These are phyloP conservation scores for Theobroma cacao DNA, from an alignment of 345 rosid species.

Conservation along the genomic window DNA sequence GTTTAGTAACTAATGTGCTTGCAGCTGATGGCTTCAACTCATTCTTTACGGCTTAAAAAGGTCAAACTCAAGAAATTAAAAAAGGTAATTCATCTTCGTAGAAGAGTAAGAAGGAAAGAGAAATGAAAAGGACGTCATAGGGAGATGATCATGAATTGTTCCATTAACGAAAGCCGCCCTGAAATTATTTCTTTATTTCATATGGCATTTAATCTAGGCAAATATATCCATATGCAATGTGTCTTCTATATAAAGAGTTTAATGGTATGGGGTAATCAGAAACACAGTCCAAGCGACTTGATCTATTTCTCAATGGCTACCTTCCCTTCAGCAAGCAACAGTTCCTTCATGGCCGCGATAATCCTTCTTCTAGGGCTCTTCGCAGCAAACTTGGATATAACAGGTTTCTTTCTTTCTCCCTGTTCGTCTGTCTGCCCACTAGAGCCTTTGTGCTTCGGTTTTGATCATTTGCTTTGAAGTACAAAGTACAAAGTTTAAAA, in stretches of 20 bases:
- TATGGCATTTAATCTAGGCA: no score
- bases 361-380: conserved; percentile 1
- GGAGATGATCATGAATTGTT: background rate
- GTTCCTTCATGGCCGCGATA: background rate
- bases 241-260: conserved; percentile 7
- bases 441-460: background rate
- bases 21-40: no score
- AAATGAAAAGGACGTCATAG: background rate
- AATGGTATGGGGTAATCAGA: background rate
- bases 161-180: background rate
- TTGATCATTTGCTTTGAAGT: background rate
- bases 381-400: background rate
- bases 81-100: no score
- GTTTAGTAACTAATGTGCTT: no score
- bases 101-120: background rate
- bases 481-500: no score
- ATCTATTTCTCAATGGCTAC: background rate
- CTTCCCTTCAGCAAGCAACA: background rate
- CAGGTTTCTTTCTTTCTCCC: background rate
- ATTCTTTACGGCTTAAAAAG: no score
- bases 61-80: background rate
- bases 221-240: no score
- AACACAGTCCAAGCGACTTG: background rate
- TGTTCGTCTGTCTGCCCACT: no score
- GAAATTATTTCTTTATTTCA: background rate